A percentile compares a stretch with the other conserved stretches of the same genome.
phyloP scores from a whole-genome alignment of 192 early-diverging fungal genomes.

The Coemansia reversa region DNA sequence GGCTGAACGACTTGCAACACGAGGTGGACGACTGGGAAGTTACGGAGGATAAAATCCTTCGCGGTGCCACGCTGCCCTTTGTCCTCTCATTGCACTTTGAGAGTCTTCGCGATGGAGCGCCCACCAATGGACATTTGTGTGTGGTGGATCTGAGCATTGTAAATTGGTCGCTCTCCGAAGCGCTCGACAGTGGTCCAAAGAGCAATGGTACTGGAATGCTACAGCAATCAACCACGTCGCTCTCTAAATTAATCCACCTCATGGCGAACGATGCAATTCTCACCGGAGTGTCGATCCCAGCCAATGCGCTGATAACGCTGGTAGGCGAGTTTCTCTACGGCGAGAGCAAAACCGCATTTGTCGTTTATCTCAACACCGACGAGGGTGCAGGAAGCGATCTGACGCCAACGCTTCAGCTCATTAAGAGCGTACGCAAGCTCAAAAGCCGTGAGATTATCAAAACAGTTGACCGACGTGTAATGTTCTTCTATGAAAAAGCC shows the following conservation, averaged over 20 bases:
- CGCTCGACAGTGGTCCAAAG: not conserved
- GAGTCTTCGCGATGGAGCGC: conserved; percentile 28
- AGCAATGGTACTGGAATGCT: conserved; percentile 10
- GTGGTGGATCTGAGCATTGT: conserved; percentile 41
- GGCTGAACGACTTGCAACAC: conserved; percentile 46
- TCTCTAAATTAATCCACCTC: conserved; percentile 38
- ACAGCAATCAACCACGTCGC: conserved; percentile 34
- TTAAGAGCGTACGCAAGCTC: conserved; percentile 39
- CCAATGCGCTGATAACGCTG: conserved; percentile 32
- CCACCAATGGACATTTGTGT: conserved; percentile 49
- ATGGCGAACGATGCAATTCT: conserved; percentile 41
- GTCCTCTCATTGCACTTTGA: conserved; percentile 52
- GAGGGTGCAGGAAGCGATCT: conserved; percentile 17
- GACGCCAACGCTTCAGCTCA: conserved; percentile 20
- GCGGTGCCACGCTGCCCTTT: conserved; percentile 46
- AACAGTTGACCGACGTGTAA: conserved; percentile 44
- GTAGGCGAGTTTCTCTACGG: conserved; percentile 45
- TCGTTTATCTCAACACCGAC: conserved; percentile 38
- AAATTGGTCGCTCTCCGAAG: conserved; percentile 26
- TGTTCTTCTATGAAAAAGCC: conserved; percentile 55
- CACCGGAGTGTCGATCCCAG: conserved; percentile 31
- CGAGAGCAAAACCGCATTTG: conserved; percentile 51
- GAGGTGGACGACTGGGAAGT: conserved; percentile 53
- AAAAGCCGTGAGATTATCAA: conserved; percentile 39
- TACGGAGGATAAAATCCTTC: conserved; percentile 35